A percentile compares a stretch with the other conserved stretches of the same genome.
Evolutionary conservation across 192 early-diverging fungal species (phyloP).

Genomic region (Rhizophagus prolifer): DNA sequence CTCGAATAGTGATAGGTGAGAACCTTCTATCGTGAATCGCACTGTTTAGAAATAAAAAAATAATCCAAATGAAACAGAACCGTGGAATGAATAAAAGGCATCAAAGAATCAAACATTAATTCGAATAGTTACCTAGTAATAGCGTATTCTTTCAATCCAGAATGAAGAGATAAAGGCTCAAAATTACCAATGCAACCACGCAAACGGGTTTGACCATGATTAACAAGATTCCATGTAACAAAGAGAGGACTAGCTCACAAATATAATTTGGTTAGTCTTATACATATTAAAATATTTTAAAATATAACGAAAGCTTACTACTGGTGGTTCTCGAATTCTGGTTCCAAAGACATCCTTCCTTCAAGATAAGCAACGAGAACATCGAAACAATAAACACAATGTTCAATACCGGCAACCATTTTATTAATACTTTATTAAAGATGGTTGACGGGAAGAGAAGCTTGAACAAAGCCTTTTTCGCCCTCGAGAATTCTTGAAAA

Average conservation of each 20-base stretch:
- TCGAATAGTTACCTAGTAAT: slow-evolving; percentile 57
- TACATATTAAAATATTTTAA: no score
- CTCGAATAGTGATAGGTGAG: slow-evolving; percentile 64
- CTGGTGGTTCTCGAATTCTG: slow-evolving; percentile 55
- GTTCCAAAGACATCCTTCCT: slow-evolving; percentile 35
- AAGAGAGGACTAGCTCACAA: slow-evolving; percentile 62
- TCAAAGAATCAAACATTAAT: not conserved
- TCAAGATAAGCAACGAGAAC: slow-evolving; percentile 65
- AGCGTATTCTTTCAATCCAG: slow-evolving; percentile 79
- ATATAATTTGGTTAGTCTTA: no score
- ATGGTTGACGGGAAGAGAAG: no score
- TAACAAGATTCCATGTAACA: slow-evolving; percentile 72
- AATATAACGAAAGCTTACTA: slow-evolving; percentile 50
- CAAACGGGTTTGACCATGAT: slow-evolving; percentile 50
- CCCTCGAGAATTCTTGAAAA: not conserved
- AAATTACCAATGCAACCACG: slow-evolving; percentile 97
- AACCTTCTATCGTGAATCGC: slow-evolving; percentile 86
- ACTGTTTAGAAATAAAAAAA: slow-evolving; percentile 39
- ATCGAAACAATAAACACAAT: slow-evolving; percentile 84
- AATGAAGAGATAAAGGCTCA: slow-evolving; percentile 60
- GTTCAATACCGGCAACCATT: slow-evolving; percentile 43
- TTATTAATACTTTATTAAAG: not conserved
- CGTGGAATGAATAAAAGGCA: no score
- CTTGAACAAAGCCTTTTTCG: not conserved
- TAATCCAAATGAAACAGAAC: not conserved